phyloP scores from a whole-genome alignment of 2,329 filamentous ascomycete genomes.

The Monosporascus sp. region DNA sequence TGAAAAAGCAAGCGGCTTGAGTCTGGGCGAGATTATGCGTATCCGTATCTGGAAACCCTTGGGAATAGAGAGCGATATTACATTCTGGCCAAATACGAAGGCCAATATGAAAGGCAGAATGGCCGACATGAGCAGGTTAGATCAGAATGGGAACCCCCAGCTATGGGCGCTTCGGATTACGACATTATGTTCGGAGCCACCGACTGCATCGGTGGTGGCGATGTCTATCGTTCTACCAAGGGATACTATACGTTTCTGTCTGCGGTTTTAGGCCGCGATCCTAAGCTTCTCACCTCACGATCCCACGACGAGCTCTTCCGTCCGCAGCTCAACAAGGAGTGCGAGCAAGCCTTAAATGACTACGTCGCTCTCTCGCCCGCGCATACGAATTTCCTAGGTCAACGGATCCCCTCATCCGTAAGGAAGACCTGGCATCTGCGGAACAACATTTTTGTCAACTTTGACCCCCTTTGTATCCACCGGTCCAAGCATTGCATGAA shows the following conservation, averaged over 20 bases:
- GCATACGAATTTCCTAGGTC: constrained; percentile 11
- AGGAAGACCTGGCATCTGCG: constrained; percentile 20
- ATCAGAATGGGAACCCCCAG: constrained; percentile 15
- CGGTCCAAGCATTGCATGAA: constrained; percentile 14
- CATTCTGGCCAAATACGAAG: constrained; percentile 16
- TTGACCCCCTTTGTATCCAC: constrained; percentile 16
- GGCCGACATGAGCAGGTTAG: constrained; percentile 17
- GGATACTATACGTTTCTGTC: constrained; percentile 21
- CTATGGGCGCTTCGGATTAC: constrained; percentile 11
- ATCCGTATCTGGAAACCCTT: constrained; percentile 17
- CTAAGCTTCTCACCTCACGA: constrained; percentile 12
- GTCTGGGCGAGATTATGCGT: constrained; percentile 17
- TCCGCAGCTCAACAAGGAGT: constrained; percentile 19
- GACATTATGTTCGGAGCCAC: constrained; percentile 12
- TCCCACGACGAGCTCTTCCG: constrained; percentile 21
- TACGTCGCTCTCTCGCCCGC: constrained; percentile 9
- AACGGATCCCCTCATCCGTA: constrained; percentile 13
- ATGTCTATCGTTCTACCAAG: constrained; percentile 11
- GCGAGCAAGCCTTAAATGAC: constrained; percentile 19
- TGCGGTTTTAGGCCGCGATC: constrained; percentile 18
- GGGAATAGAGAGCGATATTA: constrained; percentile 13
- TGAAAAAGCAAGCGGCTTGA: constrained; percentile 7
- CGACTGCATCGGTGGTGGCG: constrained; percentile 19
- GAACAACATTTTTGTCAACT: constrained; percentile 18
- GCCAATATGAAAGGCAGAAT: constrained; percentile 13